Evolutionary conservation across 352 stramenopile genomes (phyloP).

Genomic region (Globisporangium lucens): DNA sequence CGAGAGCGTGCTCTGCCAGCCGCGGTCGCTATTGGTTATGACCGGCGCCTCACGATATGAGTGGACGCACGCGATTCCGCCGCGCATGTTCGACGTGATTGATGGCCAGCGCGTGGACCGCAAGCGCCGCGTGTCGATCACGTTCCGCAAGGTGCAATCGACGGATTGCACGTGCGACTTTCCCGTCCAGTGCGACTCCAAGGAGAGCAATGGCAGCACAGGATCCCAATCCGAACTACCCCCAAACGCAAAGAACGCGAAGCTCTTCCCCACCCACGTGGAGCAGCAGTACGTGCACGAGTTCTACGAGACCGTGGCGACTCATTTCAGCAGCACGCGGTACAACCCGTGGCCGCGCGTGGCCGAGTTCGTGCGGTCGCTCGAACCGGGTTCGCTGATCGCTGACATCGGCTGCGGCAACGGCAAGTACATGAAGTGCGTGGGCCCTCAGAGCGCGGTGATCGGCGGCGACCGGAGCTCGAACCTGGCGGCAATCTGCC

Average conservation of each 20-base stretch:
- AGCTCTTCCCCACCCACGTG: conserved; percentile 51
- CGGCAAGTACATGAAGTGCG: conserved; percentile 88
- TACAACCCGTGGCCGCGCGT: conserved; percentile 84
- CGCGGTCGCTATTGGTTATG: conserved; percentile 81
- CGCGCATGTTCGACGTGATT: conserved; percentile 82
- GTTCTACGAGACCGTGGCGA: conserved; percentile 84
- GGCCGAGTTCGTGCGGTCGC: conserved; percentile 53
- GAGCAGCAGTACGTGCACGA: conserved; percentile 84
- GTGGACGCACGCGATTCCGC: conserved; percentile 87
- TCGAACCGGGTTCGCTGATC: conserved; percentile 60
- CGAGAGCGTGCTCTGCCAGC: conserved; percentile 65
- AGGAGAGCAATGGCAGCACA: background rate
- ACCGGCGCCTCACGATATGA: conserved; percentile 80
- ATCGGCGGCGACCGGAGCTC: conserved; percentile 68
- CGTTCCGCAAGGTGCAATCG: conserved; percentile 82
- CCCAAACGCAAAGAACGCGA: conserved; percentile 11
- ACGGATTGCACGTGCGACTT: conserved; percentile 69
- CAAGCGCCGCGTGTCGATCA: conserved; percentile 77
- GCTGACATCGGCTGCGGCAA: conserved; percentile 85
- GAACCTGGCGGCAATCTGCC: conserved; percentile 66
- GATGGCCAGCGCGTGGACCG: conserved; percentile 65
- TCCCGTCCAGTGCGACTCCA: conserved; percentile 58
- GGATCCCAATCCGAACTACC: background rate
- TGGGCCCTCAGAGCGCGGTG: conserved; percentile 45
- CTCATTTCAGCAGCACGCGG: conserved; percentile 84